Evolutionary conservation across 2,329 filamentous ascomycete genomes (phyloP), one percentile per base, ranked within the genome.

Genomic region (Ascosphaera aggregata): DNA sequence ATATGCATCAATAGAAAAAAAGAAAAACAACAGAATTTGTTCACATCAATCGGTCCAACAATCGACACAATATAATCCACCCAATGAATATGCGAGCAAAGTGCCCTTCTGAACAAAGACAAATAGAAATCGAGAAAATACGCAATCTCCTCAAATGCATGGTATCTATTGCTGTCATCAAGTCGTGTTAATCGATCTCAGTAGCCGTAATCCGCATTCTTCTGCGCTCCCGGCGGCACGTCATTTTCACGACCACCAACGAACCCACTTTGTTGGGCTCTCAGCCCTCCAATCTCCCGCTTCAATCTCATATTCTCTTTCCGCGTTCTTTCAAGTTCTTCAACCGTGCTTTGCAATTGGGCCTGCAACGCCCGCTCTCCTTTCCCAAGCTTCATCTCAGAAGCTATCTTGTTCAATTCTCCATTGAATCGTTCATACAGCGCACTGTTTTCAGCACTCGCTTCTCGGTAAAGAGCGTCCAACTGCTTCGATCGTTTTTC

Each of bases 351-450:
- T 47, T 70, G 76, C 43, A 93, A 54, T 51, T 73, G 72, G 27
- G 60, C 60, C 50, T 84, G 67, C 43, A 93, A 58, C 48, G 86
- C 80, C 48, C 84, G 79, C 48, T 80, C 79, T 9, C 80, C 81
- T 34, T 81, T 77, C 37, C 78, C 76, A 3, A 72, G 71, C 46
- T 76, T 76, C 37, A 89, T 66, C 32, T 76, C 80, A 54, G 73
- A 77, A 34, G 84, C 66, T 43, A 94, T 80, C 61, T 79, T 82
- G 48, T 72, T 77, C 37, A 95, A 61, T 58, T 94, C 86, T n/a
- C 73, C 71, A 50, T 94, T 93, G 63, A 94, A 93, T 43, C 76
- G 76, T 46, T 86, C 79, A 55, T 94, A 94, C 40, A 95, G 64
- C 20, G 86, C 70, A 58, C 94, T 85, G 49, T 94, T 95, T 62